phyloP scores from a whole-genome alignment of 768 basidiomycete genomes.

The Mrakia gelida region DNA sequence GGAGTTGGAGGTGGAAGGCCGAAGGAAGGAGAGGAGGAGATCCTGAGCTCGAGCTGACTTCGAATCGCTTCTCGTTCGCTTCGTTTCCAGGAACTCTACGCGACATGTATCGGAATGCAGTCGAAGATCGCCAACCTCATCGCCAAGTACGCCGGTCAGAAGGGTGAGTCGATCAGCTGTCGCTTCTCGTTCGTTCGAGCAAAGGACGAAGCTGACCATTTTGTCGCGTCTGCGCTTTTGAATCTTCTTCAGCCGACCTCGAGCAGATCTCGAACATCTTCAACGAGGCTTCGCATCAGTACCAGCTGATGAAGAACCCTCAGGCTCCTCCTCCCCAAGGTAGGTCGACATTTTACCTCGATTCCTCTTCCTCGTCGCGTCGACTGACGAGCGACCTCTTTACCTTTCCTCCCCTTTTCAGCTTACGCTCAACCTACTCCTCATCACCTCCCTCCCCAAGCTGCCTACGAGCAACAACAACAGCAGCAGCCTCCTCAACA shows the following conservation, averaged over 20 bases:
- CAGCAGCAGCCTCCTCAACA: background rate
- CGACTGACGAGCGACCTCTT: background rate
- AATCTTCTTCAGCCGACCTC: slow-evolving; percentile 23
- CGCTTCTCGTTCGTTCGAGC: background rate
- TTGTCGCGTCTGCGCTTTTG: background rate
- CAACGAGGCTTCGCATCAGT: slow-evolving; percentile 25
- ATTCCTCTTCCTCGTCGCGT: background rate
- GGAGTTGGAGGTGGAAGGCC: too few species aligned
- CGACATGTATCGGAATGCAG: slow-evolving; percentile 28
- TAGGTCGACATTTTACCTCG: background rate
- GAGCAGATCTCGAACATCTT: slow-evolving; percentile 33
- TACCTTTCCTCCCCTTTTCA: background rate
- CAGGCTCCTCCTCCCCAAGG: slow-evolving; percentile 22
- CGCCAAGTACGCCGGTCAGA: slow-evolving; percentile 29
- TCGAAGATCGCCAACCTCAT: slow-evolving; percentile 17
- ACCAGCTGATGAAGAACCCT: slow-evolving; percentile 32
- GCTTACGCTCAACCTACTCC: slow-evolving; percentile 24
- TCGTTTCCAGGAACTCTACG: slow-evolving; percentile 28
- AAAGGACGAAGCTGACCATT: background rate
- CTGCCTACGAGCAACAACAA: slow-evolving; percentile 6
- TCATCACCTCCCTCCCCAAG: slow-evolving; percentile 15
- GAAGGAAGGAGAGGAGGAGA: too few species aligned
- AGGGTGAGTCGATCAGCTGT: background rate
- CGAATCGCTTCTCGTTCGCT: background rate
- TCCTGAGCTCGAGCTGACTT: background rate